Base-by-base conservation (phyloP, 768 basidiomycete species). In the Ramaria rubella region DNA sequence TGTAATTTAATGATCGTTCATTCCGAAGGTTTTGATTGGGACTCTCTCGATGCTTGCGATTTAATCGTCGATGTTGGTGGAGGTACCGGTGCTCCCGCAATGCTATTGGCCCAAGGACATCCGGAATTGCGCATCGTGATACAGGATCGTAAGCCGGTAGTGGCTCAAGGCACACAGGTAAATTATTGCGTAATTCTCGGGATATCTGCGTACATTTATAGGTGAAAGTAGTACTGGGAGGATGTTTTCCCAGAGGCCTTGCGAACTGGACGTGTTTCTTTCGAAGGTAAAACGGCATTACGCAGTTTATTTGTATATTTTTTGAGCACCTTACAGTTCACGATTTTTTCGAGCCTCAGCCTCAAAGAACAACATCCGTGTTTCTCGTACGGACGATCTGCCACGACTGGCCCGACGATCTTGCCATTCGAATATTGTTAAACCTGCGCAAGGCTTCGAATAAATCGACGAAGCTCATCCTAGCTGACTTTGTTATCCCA, bases 11-110 rank as follows among this genome's bases (percentile, higher is more conserved):
- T 5, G 24, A 17, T 26, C 12, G 12, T 9, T 50, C 23, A 38
- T 38, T n/a, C 43, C 23, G 24, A 44, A 64, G 71, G 69, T 5
- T 73, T 68, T 57, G 63, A 63, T 14, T 73, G 65, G 65, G 42
- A 17, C 11, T 40, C 24, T 0, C 57, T 72, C 14, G 52, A 59
- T 5, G 24, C 55, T 14, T 64, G 59, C 5, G 54, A 59, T 2
- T 15, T 65, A 2, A 55, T 73, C 17, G 69, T 72, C n/a, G 71
- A 72, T 49, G 69, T 73, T 7, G 70, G 70, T 1, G 69, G 67
- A 1, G 70, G 69, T 0, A 57, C 69, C 24, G 71, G 70, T 5
- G 42, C 59, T 7, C 51, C 59, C n/a, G 45, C 65, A 1, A 34
- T 70, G 38, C 54, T 53, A 2, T 50, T 73, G 3, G 64, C 66